phyloP scores from a whole-genome alignment of 208 protist species.

The Crithidia bombi region DNA sequence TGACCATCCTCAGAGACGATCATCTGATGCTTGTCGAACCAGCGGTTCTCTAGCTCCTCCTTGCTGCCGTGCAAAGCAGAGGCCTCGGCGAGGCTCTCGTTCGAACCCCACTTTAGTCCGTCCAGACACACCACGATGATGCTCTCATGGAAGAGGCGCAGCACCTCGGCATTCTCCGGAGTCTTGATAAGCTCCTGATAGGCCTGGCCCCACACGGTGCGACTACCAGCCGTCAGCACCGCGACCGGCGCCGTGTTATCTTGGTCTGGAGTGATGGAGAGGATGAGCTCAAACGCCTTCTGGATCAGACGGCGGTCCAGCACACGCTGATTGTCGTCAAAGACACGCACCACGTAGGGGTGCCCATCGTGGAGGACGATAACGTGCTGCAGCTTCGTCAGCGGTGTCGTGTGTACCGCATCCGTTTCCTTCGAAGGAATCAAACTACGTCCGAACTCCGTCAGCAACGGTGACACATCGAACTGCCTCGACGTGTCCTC shows the following conservation, averaged over 20 bases:
- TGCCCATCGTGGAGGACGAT: constrained; percentile 87
- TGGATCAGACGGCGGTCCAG: constrained; percentile 59
- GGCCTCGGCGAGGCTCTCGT: constrained; percentile 48
- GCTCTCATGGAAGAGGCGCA: constrained; percentile 73
- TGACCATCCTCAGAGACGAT: constrained; percentile 87
- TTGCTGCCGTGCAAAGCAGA: constrained; percentile 70
- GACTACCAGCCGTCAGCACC: constrained; percentile 84
- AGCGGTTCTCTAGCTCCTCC: constrained; percentile 89
- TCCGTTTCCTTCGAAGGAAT: constrained; percentile 74
- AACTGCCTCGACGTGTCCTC: constrained; percentile 33
- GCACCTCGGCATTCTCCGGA: constrained; percentile 71
- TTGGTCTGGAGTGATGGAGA: constrained; percentile 74
- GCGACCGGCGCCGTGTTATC: constrained; percentile 84
- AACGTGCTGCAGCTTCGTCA: constrained; percentile 74
- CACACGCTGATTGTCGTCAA: constrained; percentile 55
- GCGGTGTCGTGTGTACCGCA: constrained; percentile 56
- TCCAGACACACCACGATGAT: constrained; percentile 86
- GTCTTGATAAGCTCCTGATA: constrained; percentile 82
- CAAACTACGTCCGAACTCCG: constrained; percentile 78
- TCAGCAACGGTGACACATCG: constrained; percentile 72
- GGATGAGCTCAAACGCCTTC: constrained; percentile 73
- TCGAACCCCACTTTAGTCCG: constrained; percentile 49
- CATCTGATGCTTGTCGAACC: constrained; percentile 94
- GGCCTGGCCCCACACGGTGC: constrained; percentile 74
- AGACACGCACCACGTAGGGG: constrained; percentile 70